Base-by-base conservation (phyloP, 2,329 filamentous ascomycete genomes). In the Hypoxylon sp. region DNA sequence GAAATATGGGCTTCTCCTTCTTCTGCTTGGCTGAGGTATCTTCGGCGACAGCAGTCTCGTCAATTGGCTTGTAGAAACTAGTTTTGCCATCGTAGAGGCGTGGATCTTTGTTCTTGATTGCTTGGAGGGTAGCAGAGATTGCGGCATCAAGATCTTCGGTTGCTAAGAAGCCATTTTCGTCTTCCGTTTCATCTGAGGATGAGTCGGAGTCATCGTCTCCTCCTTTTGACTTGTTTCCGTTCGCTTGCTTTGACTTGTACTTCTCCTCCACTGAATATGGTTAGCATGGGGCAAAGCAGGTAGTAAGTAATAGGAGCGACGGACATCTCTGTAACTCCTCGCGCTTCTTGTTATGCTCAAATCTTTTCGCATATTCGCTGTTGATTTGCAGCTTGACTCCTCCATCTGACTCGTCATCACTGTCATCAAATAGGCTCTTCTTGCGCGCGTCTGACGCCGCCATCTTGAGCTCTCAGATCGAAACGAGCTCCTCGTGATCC, bases 331-430 rank as follows among this genome's bases (percentile, higher is more conserved):
- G 90, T 68, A 89, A 82, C 77, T 99, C 96, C 76, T 97, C 94
- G 61, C 95, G 88, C 82, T 97, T 97, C 83, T 98, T 97, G 81
- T 99, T 99, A 81, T 98, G 87, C 78, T 99, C 96, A 73, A 97
- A 98, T 40, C 93, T 86, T 71, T 87, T 88, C 44, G 96, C 96
- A 78, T 90, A 99, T 54, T 96, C 93, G 77, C 93, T 84, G 79
- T 99, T 98, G 79, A 99, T 90, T 77, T 91, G 93, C 77, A 98
- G 86, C 28, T 78, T 78, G 36, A 77, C 70, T 26, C 81, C 81
- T 68, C 82, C 78, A 48, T 81, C 80, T 9, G 79, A 79, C 55
- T 84, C 82, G 14, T 82, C 83, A 58, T 84, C 83, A 73, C 81
- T 84, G 64, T 88, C 86, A 69, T 88, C 86, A 50, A 90, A 82